Base-by-base conservation (phyloP, 768 basidiomycete genomes). In the Psilocybe cubensis region DNA sequence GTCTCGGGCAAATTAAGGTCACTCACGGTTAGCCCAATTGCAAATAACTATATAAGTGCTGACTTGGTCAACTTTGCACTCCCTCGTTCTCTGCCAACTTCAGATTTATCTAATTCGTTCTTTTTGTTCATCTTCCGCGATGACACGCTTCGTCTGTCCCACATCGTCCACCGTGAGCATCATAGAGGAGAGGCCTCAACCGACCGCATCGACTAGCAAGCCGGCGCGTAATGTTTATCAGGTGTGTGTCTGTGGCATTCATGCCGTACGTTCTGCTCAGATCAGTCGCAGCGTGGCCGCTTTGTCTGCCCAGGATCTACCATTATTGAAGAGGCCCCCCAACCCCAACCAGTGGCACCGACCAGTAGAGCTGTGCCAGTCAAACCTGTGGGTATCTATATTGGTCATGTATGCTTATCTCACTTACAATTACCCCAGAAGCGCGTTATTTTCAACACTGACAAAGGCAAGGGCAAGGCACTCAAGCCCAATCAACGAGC, bases 71-170 rank as follows among this genome's bases (percentile, higher is more conserved):
- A 49, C 47, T 49, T 28, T 21, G 9, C 27, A 44, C 38, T 54
- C 23, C 42, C 27, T 54, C 51, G n/a, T 54, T 17, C 17, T 35
- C 17, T 24, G 35, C 52, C 29, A 28, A 9, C 29, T 29, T 54
- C 52, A 44, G n/a, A 18, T 21, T 50, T 17, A 28, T n/a, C 23
- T 44, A 27, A 33, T 14, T 4, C 12, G n/a, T 46, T 25, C 33
- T 14, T 44, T 45, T 38, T 35, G 31, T 40, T 9, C 11, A 40
- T 48, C 24, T 4, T 23, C n/a, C n/a, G n/a, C n/a, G n/a, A 29
- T 31, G 21, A 61, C 59, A 59, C 57, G 60, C 31, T 57, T 56
- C 25, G 56, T 44, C 29, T 59, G 62, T 43, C 56, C 57, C 20
- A 49, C 56, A 3, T 58, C 49, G 10, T 56, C 51, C 38, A 23